Evolutionary conservation across 1,284 basidiomycete genomes (phyloP).

Genomic region (Trametes versicolor): DNA sequence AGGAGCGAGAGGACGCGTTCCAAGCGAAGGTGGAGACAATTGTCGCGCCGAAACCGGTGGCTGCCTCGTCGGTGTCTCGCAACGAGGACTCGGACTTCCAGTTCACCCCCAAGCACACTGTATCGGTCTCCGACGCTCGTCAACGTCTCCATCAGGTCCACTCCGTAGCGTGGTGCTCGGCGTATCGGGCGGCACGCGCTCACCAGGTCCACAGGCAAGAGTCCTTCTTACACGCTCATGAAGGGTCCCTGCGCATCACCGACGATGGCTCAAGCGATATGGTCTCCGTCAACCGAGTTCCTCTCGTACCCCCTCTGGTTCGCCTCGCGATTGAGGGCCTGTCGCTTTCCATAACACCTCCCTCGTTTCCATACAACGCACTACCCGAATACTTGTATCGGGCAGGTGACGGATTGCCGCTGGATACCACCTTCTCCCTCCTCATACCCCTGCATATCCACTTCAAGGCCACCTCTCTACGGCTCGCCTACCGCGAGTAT

Average conservation of each 20-base stretch:
- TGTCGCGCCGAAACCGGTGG: slow-evolving; percentile 47
- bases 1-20: slow-evolving; percentile 87
- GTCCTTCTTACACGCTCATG: slow-evolving; percentile 25
- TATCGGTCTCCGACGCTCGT: slow-evolving; percentile 80
- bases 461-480: slow-evolving; percentile 72
- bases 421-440: slow-evolving; percentile 80
- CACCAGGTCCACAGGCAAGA: slow-evolving; percentile 35
- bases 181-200: slow-evolving; percentile 31
- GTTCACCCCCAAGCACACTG: slow-evolving; percentile 70
- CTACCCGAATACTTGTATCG: slow-evolving; percentile 78
- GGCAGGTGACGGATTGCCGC: slow-evolving; percentile 78
- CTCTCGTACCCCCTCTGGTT: slow-evolving; percentile 76
- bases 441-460: slow-evolving; percentile 87
- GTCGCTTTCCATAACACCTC: slow-evolving; percentile 65
- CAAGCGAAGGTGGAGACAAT: slow-evolving; percentile 79
- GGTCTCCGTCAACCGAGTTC: slow-evolving; percentile 47
- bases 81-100: slow-evolving; percentile 52
- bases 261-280: slow-evolving; percentile 39
- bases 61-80: slow-evolving; percentile 31
- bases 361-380: slow-evolving; percentile 67
- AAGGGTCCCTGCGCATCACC: slow-evolving; percentile 25
- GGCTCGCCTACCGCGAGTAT: slow-evolving; percentile 83
- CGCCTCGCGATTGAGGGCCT: slow-evolving; percentile 75
- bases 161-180: slow-evolving; percentile 77
- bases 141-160: slow-evolving; percentile 78